phyloP scores from a whole-genome alignment of 164 flowering plant species.

The Echeveria elegans region DNA sequence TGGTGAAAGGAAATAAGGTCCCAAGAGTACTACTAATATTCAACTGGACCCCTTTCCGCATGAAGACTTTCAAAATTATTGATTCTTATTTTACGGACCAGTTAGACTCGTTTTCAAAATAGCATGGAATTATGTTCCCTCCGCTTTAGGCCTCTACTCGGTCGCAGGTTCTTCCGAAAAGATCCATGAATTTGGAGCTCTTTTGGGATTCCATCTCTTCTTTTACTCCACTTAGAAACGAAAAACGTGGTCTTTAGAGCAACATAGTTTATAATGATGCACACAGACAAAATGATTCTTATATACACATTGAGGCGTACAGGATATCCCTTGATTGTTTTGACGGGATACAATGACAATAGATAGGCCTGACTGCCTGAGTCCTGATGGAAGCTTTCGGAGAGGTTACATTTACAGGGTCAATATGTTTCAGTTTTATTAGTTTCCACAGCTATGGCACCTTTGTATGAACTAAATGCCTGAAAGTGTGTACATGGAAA shows the following conservation, averaged over 20 bases:
- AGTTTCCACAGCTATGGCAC: constrained; percentile 7
- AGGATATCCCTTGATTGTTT: not conserved
- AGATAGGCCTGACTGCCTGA: not conserved
- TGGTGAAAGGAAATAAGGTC: not conserved
- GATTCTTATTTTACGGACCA: too few relatives aligned
- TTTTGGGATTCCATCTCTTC: too few relatives aligned
- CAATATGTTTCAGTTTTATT: not conserved
- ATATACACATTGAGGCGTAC: not conserved
- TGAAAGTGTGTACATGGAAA: not conserved
- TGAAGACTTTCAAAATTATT: too few relatives aligned
- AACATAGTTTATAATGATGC: not conserved
- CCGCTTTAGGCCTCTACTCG: not conserved
- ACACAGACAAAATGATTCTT: not conserved
- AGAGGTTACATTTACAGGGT: constrained; percentile 1
- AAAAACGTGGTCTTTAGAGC: not conserved
- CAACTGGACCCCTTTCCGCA: too few relatives aligned
- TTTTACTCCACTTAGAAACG: too few relatives aligned
- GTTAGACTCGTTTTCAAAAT: not conserved
- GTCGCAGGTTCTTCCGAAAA: not conserved
- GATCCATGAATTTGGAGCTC: not conserved
- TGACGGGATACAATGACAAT: not conserved
- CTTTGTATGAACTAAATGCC: not conserved
- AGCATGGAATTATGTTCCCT: too few relatives aligned
- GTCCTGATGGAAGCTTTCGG: not conserved
- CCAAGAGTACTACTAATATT: not conserved